Percentiles rank a stretch among this genome's conserved stretches.
phyloP scores from a whole-genome alignment of 208 protist species.

The Strigomonas culicis region DNA sequence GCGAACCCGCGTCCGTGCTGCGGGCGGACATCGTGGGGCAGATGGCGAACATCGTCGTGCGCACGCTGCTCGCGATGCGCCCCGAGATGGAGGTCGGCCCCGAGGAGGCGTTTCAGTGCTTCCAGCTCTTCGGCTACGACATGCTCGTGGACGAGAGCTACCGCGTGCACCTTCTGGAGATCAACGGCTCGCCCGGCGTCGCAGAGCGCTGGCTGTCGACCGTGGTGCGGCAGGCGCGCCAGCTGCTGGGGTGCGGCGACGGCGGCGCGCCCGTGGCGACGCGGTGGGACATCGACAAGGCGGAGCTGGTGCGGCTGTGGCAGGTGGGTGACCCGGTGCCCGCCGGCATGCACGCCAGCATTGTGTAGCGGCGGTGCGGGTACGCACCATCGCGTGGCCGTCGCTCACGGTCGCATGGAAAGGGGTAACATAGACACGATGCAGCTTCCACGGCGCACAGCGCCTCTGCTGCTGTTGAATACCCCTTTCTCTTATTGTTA shows the following conservation, averaged over 20 bases:
- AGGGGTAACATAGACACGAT: too few species aligned
- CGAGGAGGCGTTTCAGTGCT: slow-evolving; percentile 68
- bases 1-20: slow-evolving; percentile 36
- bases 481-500: too few species aligned
- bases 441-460: too few species aligned
- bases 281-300: slow-evolving; percentile 47
- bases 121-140: slow-evolving; percentile 92
- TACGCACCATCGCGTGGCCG: neutral
- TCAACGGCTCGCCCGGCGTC: slow-evolving; percentile 86
- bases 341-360: slow-evolving; percentile 23
- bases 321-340: slow-evolving; percentile 54
- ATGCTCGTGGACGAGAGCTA: slow-evolving; percentile 76
- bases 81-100: slow-evolving; percentile 36
- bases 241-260: slow-evolving; percentile 25
- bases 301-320: slow-evolving; percentile 70
- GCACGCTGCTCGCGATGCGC: slow-evolving; percentile 62
- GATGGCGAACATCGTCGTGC: slow-evolving; percentile 63
- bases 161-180: slow-evolving; percentile 78
- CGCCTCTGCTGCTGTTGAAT: too few species aligned
- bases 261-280: slow-evolving; percentile 7
- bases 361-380: neutral
- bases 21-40: slow-evolving; percentile 47
- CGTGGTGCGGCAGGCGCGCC: slow-evolving; percentile 48
- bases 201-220: slow-evolving; percentile 59
- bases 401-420: too few species aligned